Percentiles rank a stretch among this genome's conserved stretches.
These are phyloP conservation scores for Aphanoascus verrucosus DNA, from an alignment of 2,329 filamentous ascomycete species.

Conservation along the genomic window DNA sequence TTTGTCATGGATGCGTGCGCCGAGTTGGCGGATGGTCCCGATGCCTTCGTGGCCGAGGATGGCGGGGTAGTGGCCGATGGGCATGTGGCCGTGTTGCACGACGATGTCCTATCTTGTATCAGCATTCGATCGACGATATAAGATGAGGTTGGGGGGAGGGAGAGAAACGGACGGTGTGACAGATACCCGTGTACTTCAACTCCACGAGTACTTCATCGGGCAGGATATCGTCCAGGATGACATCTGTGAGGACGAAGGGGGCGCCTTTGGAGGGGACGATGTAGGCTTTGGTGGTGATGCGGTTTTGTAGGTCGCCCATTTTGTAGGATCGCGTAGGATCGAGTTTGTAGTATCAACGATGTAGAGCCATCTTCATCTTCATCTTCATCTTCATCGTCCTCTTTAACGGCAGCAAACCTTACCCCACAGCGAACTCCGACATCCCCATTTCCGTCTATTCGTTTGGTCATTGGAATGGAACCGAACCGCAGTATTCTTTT, in stretches of 20 bases:
- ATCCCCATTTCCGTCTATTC: background rate
- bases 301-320: background rate
- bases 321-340: too few species aligned
- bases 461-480: background rate
- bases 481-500: slow-evolving; percentile 1
- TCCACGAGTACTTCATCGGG: slow-evolving; percentile 4
- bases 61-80: slow-evolving; percentile 28
- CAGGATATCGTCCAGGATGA: background rate
- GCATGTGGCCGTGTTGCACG: slow-evolving; percentile 4
- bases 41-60: slow-evolving; percentile 58
- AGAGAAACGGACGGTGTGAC: slow-evolving; percentile 5
- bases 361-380: background rate
- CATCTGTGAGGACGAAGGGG: background rate
- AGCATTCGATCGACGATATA: too few species aligned
- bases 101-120: slow-evolving; percentile 1
- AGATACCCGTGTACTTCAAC: slow-evolving; percentile 7
- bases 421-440: slow-evolving; percentile 4
- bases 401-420: background rate
- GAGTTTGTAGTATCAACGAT: too few species aligned
- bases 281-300: background rate
- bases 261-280: slow-evolving; percentile 1
- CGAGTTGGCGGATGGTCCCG: slow-evolving; percentile 49
- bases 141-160: too few species aligned
- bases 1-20: slow-evolving; percentile 28
- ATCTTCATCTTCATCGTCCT: background rate